phyloP scores from a whole-genome alignment of 2,329 filamentous ascomycete species.

The Fusarium sp. region DNA sequence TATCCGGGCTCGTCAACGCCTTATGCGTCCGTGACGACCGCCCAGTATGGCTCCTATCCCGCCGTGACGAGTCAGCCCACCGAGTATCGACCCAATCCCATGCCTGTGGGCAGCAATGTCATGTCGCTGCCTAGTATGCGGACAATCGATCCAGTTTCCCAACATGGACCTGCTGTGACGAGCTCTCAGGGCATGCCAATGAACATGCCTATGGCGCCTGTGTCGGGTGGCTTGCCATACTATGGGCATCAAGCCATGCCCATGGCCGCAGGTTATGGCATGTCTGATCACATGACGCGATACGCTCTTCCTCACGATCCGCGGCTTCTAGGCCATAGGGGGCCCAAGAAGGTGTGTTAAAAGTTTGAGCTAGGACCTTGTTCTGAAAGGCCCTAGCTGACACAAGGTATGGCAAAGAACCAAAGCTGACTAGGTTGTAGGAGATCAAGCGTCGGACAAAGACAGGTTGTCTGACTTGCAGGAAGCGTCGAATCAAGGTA shows the following conservation, averaged over 20 bases:
- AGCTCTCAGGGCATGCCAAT: constrained; percentile 53
- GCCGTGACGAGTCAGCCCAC: constrained; percentile 42
- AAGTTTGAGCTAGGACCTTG: constrained; percentile 6
- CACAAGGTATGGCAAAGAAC: constrained; percentile 11
- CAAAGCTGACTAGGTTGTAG: constrained; percentile 50
- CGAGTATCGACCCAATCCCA: constrained; percentile 48
- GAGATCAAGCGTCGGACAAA: constrained; percentile 73
- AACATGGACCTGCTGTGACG: constrained; percentile 47
- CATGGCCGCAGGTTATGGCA: constrained; percentile 52
- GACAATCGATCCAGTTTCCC: constrained; percentile 52
- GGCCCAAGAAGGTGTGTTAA: constrained; percentile 67
- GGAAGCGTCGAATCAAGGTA: constrained; percentile 72
- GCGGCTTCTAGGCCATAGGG: constrained; percentile 59
- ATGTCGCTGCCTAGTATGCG: constrained; percentile 57
- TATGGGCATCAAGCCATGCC: constrained; percentile 56
- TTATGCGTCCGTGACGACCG: constrained; percentile 42
- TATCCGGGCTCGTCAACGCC: constrained; percentile 44
- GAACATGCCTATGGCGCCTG: constrained; percentile 48
- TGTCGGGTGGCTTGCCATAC: constrained; percentile 53
- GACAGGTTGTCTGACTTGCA: constrained; percentile 71
- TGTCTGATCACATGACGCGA: constrained; percentile 58
- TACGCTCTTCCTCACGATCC: constrained; percentile 63
- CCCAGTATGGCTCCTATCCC: constrained; percentile 50
- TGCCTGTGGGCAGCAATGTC: constrained; percentile 45
- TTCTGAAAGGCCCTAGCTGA: neutral